Conservation (phyloP, 257 asterid species). For the Primulina huaijiensis region DNA sequence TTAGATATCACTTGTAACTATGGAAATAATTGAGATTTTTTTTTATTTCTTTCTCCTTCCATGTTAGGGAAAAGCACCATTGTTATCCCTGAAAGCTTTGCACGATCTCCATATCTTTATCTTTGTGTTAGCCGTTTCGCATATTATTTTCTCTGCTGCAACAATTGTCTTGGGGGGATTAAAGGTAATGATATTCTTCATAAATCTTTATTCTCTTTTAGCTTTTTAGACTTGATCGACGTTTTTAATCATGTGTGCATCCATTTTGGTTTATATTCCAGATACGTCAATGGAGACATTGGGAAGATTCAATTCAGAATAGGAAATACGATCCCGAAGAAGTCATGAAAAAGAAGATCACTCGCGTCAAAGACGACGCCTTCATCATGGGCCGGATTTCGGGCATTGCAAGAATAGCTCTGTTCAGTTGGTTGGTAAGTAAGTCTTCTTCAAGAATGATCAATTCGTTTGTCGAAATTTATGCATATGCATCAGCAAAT, state of each 20-base stretch:
- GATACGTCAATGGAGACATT: conserved; percentile 51
- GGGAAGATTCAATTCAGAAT: conserved; percentile 48
- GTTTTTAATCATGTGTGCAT: not conserved
- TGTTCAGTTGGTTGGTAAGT: conserved; percentile 68
- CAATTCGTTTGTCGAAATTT: not conserved
- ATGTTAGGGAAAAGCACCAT: conserved; percentile 46
- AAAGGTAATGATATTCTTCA: conserved; percentile 34
- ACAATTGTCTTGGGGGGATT: conserved; percentile 62
- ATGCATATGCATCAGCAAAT: not conserved
- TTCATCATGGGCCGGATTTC: conserved; percentile 44
- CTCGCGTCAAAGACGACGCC: conserved; percentile 48
- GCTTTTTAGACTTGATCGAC: not conserved
- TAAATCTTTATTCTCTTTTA: not conserved
- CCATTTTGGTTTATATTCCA: conserved; percentile 10
- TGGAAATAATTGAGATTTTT: no score
- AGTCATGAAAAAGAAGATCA: conserved; percentile 34
- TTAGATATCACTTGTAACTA: no score
- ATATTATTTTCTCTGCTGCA: conserved; percentile 59
- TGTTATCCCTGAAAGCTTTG: conserved; percentile 55
- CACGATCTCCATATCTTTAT: conserved; percentile 82
- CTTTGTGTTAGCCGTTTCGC: conserved; percentile 67
- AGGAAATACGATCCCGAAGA: conserved; percentile 32
- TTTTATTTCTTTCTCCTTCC: not conserved
- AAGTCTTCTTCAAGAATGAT: conserved; percentile 19
- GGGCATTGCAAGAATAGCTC: conserved; percentile 34